phyloP scores from a whole-genome alignment of 2,329 filamentous ascomycete species.

The Microcera coccophila region DNA sequence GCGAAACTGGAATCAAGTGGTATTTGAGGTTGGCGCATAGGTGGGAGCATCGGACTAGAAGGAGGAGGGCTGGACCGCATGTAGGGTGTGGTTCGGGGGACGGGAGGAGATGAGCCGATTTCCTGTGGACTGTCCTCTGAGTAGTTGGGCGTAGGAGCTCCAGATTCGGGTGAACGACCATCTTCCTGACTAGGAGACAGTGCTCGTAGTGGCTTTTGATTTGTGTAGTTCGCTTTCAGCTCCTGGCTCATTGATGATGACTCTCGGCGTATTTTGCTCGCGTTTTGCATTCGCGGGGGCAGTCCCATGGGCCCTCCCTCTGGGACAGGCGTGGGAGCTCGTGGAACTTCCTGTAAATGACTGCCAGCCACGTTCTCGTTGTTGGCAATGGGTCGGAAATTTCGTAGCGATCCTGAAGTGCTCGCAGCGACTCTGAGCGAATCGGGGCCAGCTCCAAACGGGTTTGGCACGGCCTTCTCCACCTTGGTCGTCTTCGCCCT shows the following conservation, averaged over 20 bases:
- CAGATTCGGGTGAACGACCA: constrained; percentile 52
- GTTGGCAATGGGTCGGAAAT: constrained; percentile 68
- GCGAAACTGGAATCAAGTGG: constrained; percentile 75
- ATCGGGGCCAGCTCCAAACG: constrained; percentile 69
- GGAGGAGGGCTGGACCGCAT: constrained; percentile 60
- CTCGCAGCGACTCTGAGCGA: constrained; percentile 87
- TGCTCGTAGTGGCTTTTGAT: constrained; percentile 36
- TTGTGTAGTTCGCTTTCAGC: constrained; percentile 39
- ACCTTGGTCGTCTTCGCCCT: constrained; percentile 73
- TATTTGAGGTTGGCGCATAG: constrained; percentile 57
- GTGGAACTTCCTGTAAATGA: constrained; percentile 67
- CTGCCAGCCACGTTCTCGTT: constrained; percentile 41
- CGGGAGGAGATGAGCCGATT: constrained; percentile 85
- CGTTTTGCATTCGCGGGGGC: constrained; percentile 30
- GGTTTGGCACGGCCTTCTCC: constrained; percentile 66
- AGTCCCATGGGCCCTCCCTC: constrained; percentile 33
- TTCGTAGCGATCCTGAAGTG: constrained; percentile 81
- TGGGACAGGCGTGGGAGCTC: constrained; percentile 74
- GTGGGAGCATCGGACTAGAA: constrained; percentile 74
- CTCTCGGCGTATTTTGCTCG: constrained; percentile 51
- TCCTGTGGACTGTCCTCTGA: constrained; percentile 70
- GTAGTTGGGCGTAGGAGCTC: constrained; percentile 48
- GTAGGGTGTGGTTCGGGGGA: constrained; percentile 59
- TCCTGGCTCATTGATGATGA: constrained; percentile 55
- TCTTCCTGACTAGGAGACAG: constrained; percentile 46